phyloP scores from a whole-genome alignment of 1,139 yeast genomes.

The Candida glucosophila region DNA sequence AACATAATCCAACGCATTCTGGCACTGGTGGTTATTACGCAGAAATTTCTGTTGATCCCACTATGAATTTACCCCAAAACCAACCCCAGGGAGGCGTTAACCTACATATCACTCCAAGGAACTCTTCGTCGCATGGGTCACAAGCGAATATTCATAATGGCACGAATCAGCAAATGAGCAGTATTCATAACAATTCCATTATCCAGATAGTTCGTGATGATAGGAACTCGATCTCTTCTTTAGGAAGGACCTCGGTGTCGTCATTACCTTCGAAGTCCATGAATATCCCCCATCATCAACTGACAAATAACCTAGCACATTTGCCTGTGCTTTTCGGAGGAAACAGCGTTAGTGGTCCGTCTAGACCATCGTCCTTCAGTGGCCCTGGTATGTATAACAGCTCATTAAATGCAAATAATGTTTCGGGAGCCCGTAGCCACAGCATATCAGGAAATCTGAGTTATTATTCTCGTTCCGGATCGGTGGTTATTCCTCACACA shows the following conservation, averaged over 20 bases:
- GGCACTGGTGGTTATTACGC: constrained; percentile 41
- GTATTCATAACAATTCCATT: constrained; percentile 31
- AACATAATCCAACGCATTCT: constrained; percentile 18
- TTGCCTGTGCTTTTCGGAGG: constrained; percentile 38
- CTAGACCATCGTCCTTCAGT: constrained; percentile 32
- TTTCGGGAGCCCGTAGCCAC: constrained; percentile 32
- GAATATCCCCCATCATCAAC: constrained; percentile 44
- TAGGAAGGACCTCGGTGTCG: constrained; percentile 32
- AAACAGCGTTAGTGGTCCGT: constrained; percentile 35
- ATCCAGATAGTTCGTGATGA: constrained; percentile 37
- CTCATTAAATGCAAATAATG: constrained; percentile 15
- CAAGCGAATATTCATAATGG: constrained; percentile 1
- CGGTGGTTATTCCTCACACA: constrained; percentile 34
- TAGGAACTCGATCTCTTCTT: constrained; percentile 25
- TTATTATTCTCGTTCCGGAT: constrained; percentile 36
- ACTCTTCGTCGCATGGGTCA: constrained; percentile 18
- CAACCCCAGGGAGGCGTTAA: constrained; percentile 17
- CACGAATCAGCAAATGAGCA: constrained; percentile 2
- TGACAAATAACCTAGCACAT: constrained; percentile 34
- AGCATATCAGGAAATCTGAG: constrained; percentile 33
- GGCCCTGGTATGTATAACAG: constrained; percentile 20
- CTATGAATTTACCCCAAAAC: constrained; percentile 41
- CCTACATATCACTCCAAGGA: constrained; percentile 22
- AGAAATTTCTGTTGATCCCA: constrained; percentile 38
- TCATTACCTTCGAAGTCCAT: constrained; percentile 40